These are phyloP conservation scores for Chlorella sp. DNA, from an alignment of 139 green algal genomes.

Conservation along the genomic window DNA sequence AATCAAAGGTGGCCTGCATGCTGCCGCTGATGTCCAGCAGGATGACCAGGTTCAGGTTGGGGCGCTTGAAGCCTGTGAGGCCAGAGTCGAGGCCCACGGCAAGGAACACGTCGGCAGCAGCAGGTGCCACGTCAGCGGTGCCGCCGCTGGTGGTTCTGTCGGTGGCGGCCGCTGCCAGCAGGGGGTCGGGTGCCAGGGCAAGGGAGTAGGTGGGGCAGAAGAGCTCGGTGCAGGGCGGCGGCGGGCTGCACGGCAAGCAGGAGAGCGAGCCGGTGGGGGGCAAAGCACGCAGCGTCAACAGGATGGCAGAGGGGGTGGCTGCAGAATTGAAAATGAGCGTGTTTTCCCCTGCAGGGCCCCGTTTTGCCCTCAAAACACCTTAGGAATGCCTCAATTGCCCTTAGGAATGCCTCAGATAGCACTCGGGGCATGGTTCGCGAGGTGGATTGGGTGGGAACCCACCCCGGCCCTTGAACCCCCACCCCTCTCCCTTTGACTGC, in stretches of 20 bases:
- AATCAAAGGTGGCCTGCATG: constrained; percentile 33
- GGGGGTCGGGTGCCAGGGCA: constrained; percentile 24
- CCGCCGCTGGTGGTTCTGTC: neutral
- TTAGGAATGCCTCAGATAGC: too few species aligned
- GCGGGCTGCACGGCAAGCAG: neutral
- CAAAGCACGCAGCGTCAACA: too few species aligned
- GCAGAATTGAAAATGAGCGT: neutral
- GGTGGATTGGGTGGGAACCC: too few species aligned
- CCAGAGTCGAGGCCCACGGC: constrained; percentile 44
- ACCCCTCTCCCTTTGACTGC: too few species aligned
- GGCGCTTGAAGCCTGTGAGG: constrained; percentile 11
- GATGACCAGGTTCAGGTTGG: constrained; percentile 34
- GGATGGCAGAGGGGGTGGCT: neutral
- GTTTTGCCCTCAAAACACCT: too few species aligned
- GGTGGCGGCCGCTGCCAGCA: neutral
- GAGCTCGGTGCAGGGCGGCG: constrained; percentile 23
- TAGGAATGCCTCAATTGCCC: too few species aligned
- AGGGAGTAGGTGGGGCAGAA: constrained; percentile 37
- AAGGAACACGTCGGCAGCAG: constrained; percentile 7
- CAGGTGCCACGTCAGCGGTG: neutral
- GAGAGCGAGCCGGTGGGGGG: neutral
- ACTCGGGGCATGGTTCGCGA: too few species aligned
- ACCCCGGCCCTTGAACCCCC: too few species aligned
- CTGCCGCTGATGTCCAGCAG: constrained; percentile 39
- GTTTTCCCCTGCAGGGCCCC: neutral